Base-by-base conservation (phyloP, 2,329 filamentous ascomycete species). In the Colletotrichum chrysophilum region DNA sequence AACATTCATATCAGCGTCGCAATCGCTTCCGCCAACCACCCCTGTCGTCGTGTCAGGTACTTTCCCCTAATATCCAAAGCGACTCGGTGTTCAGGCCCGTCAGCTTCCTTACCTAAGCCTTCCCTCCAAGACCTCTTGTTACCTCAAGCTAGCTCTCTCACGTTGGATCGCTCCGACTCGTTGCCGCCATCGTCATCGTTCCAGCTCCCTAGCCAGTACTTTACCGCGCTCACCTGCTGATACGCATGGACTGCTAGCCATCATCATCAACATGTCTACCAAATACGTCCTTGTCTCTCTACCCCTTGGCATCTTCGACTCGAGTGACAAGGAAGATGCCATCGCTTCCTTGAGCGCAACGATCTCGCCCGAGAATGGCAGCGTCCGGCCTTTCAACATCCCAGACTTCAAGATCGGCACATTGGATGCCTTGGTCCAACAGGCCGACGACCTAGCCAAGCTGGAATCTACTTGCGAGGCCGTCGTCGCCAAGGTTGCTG, bases 381-480 rank as follows among this genome's bases (percentile, higher is more conserved):
- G 91, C 68, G 93, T 95, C 61, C 88, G 92, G 67, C 92, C 93
- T 4, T 98, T 98, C 83, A 88, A 91, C 72, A 94, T 98, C 78
- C 97, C 97, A 24, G 94, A 96, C 78, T 98, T 99, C 91, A 99
- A 98, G 89, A 98, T 99, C 84, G 97, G 97, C 74, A 98, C 97
- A 0, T 90, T 99, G 48, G 97, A 99, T 87, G 95, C 94, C 52
- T 90, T 99, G 74, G 96, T 99, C 60, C 95, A 98, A 86, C 96
- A 99, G 86, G 97, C 97, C 72, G 97, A 99, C 82, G 97, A 98
- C 82, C 89, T 99, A 70, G 91, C 93, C 75, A 98, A 98, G 91
- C 92, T 98, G 67, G 95, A 97, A 79, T 85, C 89, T 43, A 90
- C 91, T 43, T 98, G 96, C 84, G 92, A 96, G 85, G 91, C 89